Conservation (phyloP, 768 basidiomycete species). For the Mycena olivaceomarginata region DNA sequence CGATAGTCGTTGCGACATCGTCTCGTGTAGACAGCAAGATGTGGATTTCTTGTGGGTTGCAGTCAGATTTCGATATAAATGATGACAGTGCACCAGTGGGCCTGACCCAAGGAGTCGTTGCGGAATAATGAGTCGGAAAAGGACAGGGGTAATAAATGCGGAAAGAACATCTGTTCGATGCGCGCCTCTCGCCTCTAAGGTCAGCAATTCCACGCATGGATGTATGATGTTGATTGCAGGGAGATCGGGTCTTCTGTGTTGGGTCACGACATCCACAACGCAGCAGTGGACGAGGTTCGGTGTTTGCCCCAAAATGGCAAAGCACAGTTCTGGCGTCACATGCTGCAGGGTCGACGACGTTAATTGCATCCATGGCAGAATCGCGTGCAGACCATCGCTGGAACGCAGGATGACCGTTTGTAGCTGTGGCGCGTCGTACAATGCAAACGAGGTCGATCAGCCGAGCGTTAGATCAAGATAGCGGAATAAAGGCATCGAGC, state of each 20-base stretch:
- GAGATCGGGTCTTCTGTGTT: no score
- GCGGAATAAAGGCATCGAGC: neutral
- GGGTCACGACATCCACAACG: no score
- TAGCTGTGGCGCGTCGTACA: neutral
- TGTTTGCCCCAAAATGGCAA: no score
- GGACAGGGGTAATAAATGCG: neutral
- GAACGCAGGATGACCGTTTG: neutral
- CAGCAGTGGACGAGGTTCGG: no score
- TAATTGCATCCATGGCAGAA: neutral
- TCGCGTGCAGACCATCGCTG: no score
- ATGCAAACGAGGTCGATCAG: neutral
- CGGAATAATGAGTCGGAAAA: neutral
- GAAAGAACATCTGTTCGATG: no score
- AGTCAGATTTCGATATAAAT: neutral
- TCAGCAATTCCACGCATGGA: neutral
- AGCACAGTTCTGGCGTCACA: no score
- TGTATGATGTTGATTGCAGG: no score
- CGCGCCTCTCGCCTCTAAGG: neutral
- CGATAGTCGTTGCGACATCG: neutral
- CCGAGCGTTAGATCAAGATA: neutral
- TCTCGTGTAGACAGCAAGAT: neutral
- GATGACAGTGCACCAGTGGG: neutral
- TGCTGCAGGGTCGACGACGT: no score
- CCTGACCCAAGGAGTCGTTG: neutral
- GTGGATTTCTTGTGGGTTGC: neutral